Base-by-base conservation (phyloP, 352 stramenopile species). In the Phytophthora pini region DNA sequence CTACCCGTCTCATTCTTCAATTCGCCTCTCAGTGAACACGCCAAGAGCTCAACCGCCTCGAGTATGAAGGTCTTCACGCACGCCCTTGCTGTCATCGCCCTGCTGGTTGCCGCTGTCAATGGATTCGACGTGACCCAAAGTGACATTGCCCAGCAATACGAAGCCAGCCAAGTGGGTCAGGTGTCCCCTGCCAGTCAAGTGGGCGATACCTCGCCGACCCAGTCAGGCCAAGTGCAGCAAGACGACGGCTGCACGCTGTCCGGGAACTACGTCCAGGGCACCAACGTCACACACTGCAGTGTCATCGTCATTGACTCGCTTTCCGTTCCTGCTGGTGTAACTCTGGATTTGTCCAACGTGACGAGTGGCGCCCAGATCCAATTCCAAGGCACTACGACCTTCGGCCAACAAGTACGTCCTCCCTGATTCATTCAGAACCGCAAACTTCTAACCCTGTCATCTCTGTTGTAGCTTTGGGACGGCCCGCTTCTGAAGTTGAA, bases 301-400 rank as follows among this genome's bases (percentile, higher is more conserved):
- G 53, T 24, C 20, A 56, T 80, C 38, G 34, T 68, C 34, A 66
- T 80, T 45, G 61, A 61, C 47, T 66, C 51, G 13, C 56, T 80
- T 11, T 58, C 34, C 10, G 68, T 80, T 15, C 72, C 68, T 24
- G 64, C 66, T 43, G 72, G 72, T 24, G 56, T 69, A 32, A 80
- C 55, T 11, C 66, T 80, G 9, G 72, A 80, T 29, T 47, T 80
- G 43, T 64, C 51, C 26, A 70, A 72, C 17, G 43, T 73, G 13
- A 68, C 61, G 49, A 41, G 17, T 5, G 69, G 65, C 9, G 68
- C 65, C 6, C 60, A 43, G 38, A 77, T 80, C 29, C 66, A 66
- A 22, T 78, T 80, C 61, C n/a, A 55, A 40, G 72, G 72, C 11
- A 77, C 65, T 6, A 78, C 65, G 22, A 80, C 48, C 20, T 75